These are phyloP conservation scores for Stemphylium vesicarium DNA, from an alignment of 2,329 filamentous ascomycete genomes.

Conservation along the genomic window DNA sequence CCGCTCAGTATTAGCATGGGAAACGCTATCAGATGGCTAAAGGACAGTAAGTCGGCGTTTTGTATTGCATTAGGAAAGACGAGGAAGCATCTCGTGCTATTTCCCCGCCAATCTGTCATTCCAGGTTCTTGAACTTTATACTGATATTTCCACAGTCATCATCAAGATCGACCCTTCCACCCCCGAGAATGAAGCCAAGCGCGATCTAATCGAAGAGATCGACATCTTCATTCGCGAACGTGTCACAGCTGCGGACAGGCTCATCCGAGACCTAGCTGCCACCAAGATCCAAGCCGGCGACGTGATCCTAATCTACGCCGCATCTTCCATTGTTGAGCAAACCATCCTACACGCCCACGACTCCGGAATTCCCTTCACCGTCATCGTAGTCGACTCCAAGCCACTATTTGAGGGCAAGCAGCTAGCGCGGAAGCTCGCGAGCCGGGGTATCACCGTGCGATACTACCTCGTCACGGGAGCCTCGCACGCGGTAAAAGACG, in stretches of 20 bases:
- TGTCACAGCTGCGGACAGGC: conserved; percentile 83
- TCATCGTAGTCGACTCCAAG: conserved; percentile 81
- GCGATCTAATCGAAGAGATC: conserved; percentile 77
- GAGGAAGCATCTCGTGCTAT: not conserved
- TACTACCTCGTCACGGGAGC: conserved; percentile 84
- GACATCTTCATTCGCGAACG: conserved; percentile 91
- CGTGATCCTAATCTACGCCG: conserved; percentile 84
- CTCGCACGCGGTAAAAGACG: conserved; percentile 72
- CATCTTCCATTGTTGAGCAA: conserved; percentile 84
- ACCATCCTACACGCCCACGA: conserved; percentile 75
- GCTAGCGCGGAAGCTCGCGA: conserved; percentile 73
- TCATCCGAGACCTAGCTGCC: conserved; percentile 79
- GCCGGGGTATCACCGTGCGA: conserved; percentile 74
- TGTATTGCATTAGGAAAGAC: not conserved
- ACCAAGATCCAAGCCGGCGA: conserved; percentile 80
- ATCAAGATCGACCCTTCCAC: conserved; percentile 87
- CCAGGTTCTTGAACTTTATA: not conserved
- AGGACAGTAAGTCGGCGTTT: conserved; percentile 61
- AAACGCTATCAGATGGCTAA: conserved; percentile 93
- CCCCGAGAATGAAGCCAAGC: conserved; percentile 82
- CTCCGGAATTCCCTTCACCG: conserved; percentile 76
- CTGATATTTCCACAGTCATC: conserved; percentile 62
- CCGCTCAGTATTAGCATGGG: conserved; percentile 97
- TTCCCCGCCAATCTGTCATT: too few relatives aligned
- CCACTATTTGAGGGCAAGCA: conserved; percentile 73